Percentiles rank a stretch among this genome's conserved stretches.
Evolutionary conservation across 257 asterid genomes (phyloP).

Genomic region (Paulownia fortunei): DNA sequence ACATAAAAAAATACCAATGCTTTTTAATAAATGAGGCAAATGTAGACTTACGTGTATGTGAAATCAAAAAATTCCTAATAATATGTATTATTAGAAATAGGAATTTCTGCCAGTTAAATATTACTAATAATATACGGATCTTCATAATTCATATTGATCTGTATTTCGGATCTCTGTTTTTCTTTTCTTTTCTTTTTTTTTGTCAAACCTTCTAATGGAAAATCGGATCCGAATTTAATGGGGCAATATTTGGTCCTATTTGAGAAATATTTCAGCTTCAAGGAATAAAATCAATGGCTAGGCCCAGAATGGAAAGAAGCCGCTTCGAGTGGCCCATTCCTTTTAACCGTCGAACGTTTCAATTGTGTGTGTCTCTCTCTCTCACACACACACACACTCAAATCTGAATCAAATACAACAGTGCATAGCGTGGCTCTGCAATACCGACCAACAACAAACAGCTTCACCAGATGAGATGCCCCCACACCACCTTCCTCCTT

Average conservation of each 20-base stretch:
- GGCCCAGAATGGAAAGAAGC: slow-evolving; percentile 11
- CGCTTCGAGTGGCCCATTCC: slow-evolving; percentile 12
- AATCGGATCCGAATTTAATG: background rate
- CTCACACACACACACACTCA: slow-evolving; percentile 9
- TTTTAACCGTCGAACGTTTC: slow-evolving; percentile 18
- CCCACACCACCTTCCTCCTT: slow-evolving; percentile 28
- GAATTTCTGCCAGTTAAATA: no score
- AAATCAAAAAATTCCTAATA: no score
- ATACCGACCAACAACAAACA: slow-evolving; percentile 16
- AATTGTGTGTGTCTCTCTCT: background rate
- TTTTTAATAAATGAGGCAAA: no score
- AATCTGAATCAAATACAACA: slow-evolving; percentile 26
- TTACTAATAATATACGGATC: no score
- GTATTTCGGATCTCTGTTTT: no score
- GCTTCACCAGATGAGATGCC: slow-evolving; percentile 30
- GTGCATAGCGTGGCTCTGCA: background rate
- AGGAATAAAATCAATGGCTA: background rate
- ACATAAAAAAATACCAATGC: no score
- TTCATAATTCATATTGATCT: no score
- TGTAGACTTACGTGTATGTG: no score
- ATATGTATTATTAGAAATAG: no score
- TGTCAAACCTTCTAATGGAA: background rate
- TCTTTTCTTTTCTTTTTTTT: no score
- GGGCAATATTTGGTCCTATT: no score
- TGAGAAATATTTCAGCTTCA: no score